Percentiles rank a stretch among this genome's conserved stretches.
Conservation (phyloP, 306 rosid species). For the Hippophae gyantsensis region DNA sequence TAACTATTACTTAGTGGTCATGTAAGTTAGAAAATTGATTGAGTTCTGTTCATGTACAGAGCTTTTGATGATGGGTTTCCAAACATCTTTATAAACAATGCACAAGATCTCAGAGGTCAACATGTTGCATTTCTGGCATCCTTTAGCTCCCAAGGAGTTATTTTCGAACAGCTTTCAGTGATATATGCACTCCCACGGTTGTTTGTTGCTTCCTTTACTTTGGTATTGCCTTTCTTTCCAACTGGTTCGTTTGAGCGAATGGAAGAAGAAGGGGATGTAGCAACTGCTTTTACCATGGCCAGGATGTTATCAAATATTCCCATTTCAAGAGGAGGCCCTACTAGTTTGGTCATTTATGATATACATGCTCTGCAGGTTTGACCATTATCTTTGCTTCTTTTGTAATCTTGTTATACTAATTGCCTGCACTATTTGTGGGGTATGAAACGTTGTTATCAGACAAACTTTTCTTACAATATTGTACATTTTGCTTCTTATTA, state of each 20-base stretch:
- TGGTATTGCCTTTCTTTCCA: constrained; percentile 95
- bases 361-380: constrained; percentile 96
- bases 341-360: constrained; percentile 83
- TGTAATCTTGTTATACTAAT: not conserved
- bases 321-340: constrained; percentile 92
- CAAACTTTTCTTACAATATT: not conserved
- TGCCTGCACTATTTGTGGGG: not conserved
- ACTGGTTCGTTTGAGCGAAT: constrained; percentile 97
- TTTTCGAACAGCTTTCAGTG: constrained; percentile 93
- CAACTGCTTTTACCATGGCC: constrained; percentile 95
- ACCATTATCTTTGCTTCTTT: not conserved
- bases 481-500: too few species aligned
- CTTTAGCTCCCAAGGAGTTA: constrained; percentile 80
- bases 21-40: constrained; percentile 15
- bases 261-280: constrained; percentile 99
- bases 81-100: constrained; percentile 67
- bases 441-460: not conserved
- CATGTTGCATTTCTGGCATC: constrained; percentile 91
- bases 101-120: constrained; percentile 91
- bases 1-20: not conserved
- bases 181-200: constrained; percentile 83
- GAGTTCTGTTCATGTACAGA: constrained; percentile 41
- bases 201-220: constrained; percentile 85
- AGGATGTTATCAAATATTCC: constrained; percentile 92
- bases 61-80: constrained; percentile 92